These are phyloP conservation scores for Keqinozyma sinolaborantium DNA, from an alignment of 1,139 yeast genomes.

Conservation along the genomic window DNA sequence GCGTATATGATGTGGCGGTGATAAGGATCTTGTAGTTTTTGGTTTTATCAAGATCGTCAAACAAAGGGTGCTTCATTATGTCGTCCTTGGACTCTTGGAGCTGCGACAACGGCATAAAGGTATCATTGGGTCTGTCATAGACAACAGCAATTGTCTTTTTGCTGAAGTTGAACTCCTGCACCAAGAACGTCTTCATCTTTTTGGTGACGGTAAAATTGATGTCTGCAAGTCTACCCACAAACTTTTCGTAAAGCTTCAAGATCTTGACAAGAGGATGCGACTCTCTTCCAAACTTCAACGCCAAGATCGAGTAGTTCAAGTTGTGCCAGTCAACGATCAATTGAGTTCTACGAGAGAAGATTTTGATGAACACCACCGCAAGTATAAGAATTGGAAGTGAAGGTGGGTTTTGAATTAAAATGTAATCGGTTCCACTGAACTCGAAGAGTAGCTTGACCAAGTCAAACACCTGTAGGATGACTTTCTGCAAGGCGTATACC, in stretches of 20 bases:
- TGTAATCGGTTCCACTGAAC: conserved; percentile 61
- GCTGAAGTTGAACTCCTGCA: conserved; percentile 48
- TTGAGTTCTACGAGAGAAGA: conserved; percentile 55
- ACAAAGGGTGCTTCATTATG: conserved; percentile 41
- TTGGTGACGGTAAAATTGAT: conserved; percentile 79
- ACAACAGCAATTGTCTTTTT: conserved; percentile 39
- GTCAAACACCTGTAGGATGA: conserved; percentile 48
- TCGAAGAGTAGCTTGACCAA: conserved; percentile 46
- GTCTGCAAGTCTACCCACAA: conserved; percentile 53
- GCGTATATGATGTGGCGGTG: conserved; percentile 91
- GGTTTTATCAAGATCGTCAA: conserved; percentile 25
- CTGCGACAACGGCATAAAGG: conserved; percentile 50
- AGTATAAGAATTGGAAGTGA: conserved; percentile 77
- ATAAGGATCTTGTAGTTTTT: conserved; percentile 59
- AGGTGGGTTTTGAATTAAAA: conserved; percentile 93
- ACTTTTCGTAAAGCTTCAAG: conserved; percentile 54
- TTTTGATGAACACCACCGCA: conserved; percentile 49
- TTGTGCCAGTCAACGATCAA: conserved; percentile 96
- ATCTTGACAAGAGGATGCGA: conserved; percentile 61
- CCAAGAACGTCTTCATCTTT: conserved; percentile 62
- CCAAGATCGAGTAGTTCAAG: conserved; percentile 79
- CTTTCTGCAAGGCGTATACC: conserved; percentile 58
- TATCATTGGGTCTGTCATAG: conserved; percentile 74
- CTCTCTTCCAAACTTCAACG: conserved; percentile 53
- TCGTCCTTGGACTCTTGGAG: conserved; percentile 17